phyloP scores from a whole-genome alignment of 495 filamentous ascomycete species.

The Neurospora sp. region DNA sequence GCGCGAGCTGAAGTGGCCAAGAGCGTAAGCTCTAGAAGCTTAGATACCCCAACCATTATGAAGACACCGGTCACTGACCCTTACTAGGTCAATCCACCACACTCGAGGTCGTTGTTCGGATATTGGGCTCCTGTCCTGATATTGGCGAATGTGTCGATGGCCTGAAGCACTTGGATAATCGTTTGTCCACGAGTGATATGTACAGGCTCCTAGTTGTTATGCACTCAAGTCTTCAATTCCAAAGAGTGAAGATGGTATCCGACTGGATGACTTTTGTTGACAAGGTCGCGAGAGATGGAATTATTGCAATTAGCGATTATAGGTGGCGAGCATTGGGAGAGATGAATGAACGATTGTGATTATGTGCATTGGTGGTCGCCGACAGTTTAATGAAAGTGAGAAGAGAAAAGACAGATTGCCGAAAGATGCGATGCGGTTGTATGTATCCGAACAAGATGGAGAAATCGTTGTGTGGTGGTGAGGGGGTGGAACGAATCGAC shows the following conservation, averaged over 20 bases:
- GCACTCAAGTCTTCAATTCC: not conserved
- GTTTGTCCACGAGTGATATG: too few species aligned
- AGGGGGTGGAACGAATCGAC: not conserved
- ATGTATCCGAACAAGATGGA: not conserved
- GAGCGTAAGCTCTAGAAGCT: conserved; percentile 30
- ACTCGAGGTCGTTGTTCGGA: not conserved
- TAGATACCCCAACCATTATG: conserved; percentile 28
- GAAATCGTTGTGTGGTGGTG: not conserved
- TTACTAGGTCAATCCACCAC: not conserved
- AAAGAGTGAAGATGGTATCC: not conserved
- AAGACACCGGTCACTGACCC: not conserved
- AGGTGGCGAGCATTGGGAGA: not conserved
- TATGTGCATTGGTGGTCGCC: not conserved
- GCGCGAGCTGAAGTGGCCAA: conserved; percentile 29
- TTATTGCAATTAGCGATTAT: not conserved
- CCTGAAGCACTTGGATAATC: not conserved
- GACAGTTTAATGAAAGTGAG: not conserved
- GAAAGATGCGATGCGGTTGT: not conserved
- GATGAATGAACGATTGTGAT: not conserved
- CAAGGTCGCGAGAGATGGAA: not conserved
- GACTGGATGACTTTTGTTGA: not conserved
- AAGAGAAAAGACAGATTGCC: not conserved
- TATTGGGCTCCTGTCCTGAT: not conserved
- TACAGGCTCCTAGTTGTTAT: not conserved
- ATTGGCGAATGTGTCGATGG: not conserved